Evolutionary conservation across 78 protist genomes (phyloP), one percentile per base, ranked within the genome.

Genomic region (Dictyostelium discoideum): DNA sequence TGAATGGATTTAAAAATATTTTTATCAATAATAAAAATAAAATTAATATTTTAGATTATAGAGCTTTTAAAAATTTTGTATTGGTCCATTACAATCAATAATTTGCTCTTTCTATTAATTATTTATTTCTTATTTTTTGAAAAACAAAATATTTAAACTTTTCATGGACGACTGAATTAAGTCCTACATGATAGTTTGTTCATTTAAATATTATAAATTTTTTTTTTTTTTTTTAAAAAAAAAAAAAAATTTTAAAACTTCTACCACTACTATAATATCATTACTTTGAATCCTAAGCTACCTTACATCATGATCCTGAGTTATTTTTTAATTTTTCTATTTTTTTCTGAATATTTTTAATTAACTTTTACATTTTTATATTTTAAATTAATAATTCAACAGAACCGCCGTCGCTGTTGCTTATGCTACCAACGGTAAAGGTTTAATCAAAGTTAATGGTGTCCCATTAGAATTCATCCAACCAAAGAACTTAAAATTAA

Each of bases 361-460:
- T 44, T 78, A 78, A 77, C 37, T 7, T 42, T 44, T 44, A 6
- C 16, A n/a, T n/a, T 22, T n/a, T 78, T 14, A 8, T 22, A n/a
- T 44, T 18, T 79, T 11, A 99, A 99, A 74, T 26, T 69, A 69
- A 24, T 69, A 32, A 32, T 32, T 32, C 37, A 32, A 26, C 29
- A 99, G 99, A 96, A 98, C 96, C 76, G 99, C 99, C 44, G 96
- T 98, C 20, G 99, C 99, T 10, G 99, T 99, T 29, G 99, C 99
- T 11, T 88, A 93, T 96, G 54, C 92, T 98, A 98, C 97, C 96
- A 40, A 65, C 63, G 99, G 99, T 40, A 76, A 86, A 79, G 99
- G 99, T 22, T 84, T 98, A 11, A 80, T 99, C 92, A 92, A 97
- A 90, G 98, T 99, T 84, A 99, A 99, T 97, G 99, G 99, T 57